These are phyloP conservation scores for Phytophthora pisi DNA, from an alignment of 352 stramenopile species.

Conservation along the genomic window DNA sequence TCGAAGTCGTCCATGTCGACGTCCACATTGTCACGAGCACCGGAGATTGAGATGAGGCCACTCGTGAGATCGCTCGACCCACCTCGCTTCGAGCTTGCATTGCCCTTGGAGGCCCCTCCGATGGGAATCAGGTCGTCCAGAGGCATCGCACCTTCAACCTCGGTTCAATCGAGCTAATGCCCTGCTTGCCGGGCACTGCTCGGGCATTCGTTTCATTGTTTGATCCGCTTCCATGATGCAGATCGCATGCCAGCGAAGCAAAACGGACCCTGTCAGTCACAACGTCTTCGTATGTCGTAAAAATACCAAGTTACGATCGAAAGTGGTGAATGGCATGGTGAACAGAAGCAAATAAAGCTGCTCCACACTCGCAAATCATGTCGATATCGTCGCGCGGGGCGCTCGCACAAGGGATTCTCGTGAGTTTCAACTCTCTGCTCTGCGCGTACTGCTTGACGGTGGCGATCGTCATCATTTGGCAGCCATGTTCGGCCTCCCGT, in stretches of 20 bases:
- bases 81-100: slow-evolving; percentile 7
- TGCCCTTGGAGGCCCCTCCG: slow-evolving; percentile 26
- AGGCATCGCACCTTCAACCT: slow-evolving; percentile 34
- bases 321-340: background rate
- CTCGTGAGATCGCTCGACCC: slow-evolving; percentile 52
- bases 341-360: background rate
- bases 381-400: slow-evolving; percentile 2
- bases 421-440: slow-evolving; percentile 16
- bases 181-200: background rate
- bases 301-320: slow-evolving; percentile 3
- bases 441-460: slow-evolving; percentile 7
- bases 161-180: background rate
- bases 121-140: slow-evolving; percentile 64
- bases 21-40: slow-evolving; percentile 37
- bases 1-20: slow-evolving; percentile 63
- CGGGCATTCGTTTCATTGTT: slow-evolving; percentile 14
- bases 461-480: background rate
- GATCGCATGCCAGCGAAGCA: slow-evolving; percentile 9
- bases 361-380: background rate
- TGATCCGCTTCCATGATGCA: background rate
- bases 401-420: slow-evolving; percentile 6
- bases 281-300: background rate
- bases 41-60: slow-evolving; percentile 63
- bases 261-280: slow-evolving; percentile 1
- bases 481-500: slow-evolving; percentile 1